Base-by-base conservation (phyloP, 495 filamentous ascomycete species). In the Podospora bellae-mahoneyi region DNA sequence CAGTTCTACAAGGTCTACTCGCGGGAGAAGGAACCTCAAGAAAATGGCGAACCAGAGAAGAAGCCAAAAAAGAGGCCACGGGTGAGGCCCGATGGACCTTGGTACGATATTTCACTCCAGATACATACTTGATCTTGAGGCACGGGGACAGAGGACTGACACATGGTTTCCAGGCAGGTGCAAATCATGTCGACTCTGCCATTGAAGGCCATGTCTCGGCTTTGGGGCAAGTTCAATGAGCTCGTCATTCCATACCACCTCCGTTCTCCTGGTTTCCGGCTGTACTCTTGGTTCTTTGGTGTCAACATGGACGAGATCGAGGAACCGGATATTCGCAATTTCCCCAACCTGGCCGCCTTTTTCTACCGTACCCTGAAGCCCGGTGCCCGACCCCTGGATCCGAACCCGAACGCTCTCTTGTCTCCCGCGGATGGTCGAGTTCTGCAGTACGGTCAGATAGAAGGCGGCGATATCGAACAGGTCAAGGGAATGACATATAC, bases 401-500 rank as follows among this genome's bases (percentile, higher is more conserved):
- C 90, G 0, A 90, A 93, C 72, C 86, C 86, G 2, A 88, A 88
- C 70, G 89, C 91, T 2, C 81, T 99, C 10, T 78, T 98, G 2
- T 92, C 93, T 0, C 95, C 95, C 15, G 86, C 96, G 16, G 95
- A 99, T 78, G 96, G 95, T 9, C 87, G 89, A 62, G 84, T 99
- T 30, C 83, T 99, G 18, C 95, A 98, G 74, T 98, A 92, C 72
- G 95, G 95, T 3, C 89, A 86, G 70, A 97, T 99, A 66, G 90
- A 95, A 70, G 86, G 91, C 62, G 94, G 94, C 32, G 91, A 97
- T 71, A 94, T 99, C n/a, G 95, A 98, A 78, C 95, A 98, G 77
- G 94, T 98, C 54, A 99, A 99, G 78, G 95, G 95, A 59, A 94
- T 98, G 85, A 98, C 93, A 3, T 99, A 99, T 78, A 95, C 91